A percentile compares a stretch with the other conserved stretches of the same genome.
Evolutionary conservation across 768 basidiomycete species (phyloP).

Genomic region (Calocybe indica): DNA sequence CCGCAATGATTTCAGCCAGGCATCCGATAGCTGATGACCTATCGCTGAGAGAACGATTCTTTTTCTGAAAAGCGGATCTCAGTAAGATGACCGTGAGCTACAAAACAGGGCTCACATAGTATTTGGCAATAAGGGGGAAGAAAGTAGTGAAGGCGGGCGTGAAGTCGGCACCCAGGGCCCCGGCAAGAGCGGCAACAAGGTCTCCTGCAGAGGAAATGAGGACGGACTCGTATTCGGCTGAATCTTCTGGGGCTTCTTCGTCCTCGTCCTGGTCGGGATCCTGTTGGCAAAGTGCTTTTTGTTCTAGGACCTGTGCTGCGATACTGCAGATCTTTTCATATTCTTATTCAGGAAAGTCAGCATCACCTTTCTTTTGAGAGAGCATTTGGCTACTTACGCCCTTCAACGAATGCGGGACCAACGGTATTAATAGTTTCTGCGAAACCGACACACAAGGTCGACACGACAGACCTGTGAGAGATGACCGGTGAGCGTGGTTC

Average conservation of each 20-base stretch:
- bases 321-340: slow-evolving; percentile 76
- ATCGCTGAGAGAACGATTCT: slow-evolving; percentile 83
- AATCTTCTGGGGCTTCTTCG: slow-evolving; percentile 81
- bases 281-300: slow-evolving; percentile 94
- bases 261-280: slow-evolving; percentile 90
- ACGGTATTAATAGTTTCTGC: slow-evolving; percentile 90
- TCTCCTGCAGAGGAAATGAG: slow-evolving; percentile 92
- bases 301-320: slow-evolving; percentile 81
- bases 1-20: slow-evolving; percentile 91
- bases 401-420: slow-evolving; percentile 81
- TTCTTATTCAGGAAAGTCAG: slow-evolving; percentile 30
- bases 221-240: slow-evolving; percentile 95
- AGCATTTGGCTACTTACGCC: slow-evolving; percentile 42
- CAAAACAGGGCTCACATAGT: slow-evolving; percentile 60
- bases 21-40: slow-evolving; percentile 91
- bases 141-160: slow-evolving; percentile 77
- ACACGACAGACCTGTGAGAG: slow-evolving; percentile 70
- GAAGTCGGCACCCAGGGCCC: slow-evolving; percentile 82
- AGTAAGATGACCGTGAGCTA: not conserved
- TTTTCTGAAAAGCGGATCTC: slow-evolving; percentile 47
- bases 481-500: slow-evolving; percentile 15
- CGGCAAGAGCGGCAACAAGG: slow-evolving; percentile 85
- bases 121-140: slow-evolving; percentile 85
- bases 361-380: slow-evolving; percentile 4
- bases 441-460: slow-evolving; percentile 80